Evolutionary conservation across 495 filamentous ascomycete genomes (phyloP).

Genomic region (Penicillium daleae): DNA sequence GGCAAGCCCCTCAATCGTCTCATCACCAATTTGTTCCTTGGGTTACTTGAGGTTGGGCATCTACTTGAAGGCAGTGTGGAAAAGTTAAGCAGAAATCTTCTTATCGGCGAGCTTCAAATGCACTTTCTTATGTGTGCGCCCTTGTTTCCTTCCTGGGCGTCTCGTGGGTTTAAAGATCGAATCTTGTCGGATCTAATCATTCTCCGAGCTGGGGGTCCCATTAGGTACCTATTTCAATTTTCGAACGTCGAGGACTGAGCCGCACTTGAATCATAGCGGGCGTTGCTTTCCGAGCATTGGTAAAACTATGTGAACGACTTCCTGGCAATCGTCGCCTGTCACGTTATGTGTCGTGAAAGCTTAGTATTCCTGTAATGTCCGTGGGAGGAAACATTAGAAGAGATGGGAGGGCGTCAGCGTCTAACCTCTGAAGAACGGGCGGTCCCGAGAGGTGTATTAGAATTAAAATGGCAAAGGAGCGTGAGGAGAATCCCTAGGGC

Average conservation of each 20-base stretch:
- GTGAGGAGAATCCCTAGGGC: not conserved
- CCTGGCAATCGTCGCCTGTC: not conserved
- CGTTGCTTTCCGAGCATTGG: not conserved
- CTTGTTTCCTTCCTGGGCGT: conserved; percentile 23
- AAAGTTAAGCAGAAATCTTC: conserved; percentile 18
- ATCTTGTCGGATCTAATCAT: not conserved
- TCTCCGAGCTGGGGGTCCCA: not conserved
- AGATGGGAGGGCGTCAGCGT: not conserved
- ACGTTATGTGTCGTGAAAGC: not conserved
- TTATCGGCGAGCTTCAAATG: conserved; percentile 18
- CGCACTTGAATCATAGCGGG: not conserved
- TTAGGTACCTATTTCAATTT: not conserved
- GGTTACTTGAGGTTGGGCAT: conserved; percentile 10
- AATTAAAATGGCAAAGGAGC: conserved; percentile 1
- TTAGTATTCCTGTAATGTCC: not conserved
- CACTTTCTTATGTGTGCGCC: conserved; percentile 58
- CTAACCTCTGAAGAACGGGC: not conserved
- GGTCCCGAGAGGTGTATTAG: not conserved
- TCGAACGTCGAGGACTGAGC: not conserved
- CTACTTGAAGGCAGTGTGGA: conserved; percentile 10
- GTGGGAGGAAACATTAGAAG: not conserved
- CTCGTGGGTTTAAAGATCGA: not conserved
- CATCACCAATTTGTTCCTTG: conserved; percentile 5
- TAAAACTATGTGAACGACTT: not conserved
- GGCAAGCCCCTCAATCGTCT: conserved; percentile 13